phyloP scores from a whole-genome alignment of 75 land plant genomes.

The Pseudotsuga menziesii region DNA sequence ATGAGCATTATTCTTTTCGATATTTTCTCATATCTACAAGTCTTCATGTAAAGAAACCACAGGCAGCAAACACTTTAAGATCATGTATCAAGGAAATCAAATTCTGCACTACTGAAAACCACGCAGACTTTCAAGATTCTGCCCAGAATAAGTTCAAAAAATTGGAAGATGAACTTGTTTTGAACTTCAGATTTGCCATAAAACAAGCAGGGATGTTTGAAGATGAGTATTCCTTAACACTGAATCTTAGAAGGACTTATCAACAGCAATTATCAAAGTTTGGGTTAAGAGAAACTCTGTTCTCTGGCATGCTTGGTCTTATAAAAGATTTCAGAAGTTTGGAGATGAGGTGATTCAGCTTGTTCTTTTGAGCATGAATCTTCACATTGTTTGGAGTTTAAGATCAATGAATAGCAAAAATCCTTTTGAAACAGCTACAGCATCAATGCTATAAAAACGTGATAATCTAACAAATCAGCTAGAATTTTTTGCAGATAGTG shows the following conservation, averaged over 20 bases:
- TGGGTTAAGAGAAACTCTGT: slow-evolving; percentile 52
- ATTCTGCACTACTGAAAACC: too few species aligned
- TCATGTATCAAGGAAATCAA: too few species aligned
- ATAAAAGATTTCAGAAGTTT: slow-evolving; percentile 51
- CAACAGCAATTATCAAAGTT: slow-evolving; percentile 67
- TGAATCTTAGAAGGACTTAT: slow-evolving; percentile 79
- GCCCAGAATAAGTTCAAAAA: too few species aligned
- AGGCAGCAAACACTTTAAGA: too few species aligned
- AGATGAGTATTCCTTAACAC: slow-evolving; percentile 90
- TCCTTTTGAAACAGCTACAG: slow-evolving; percentile 45
- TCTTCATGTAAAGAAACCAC: too few species aligned
- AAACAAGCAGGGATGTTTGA: slow-evolving; percentile 36
- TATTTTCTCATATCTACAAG: too few species aligned
- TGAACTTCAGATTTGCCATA: slow-evolving; percentile 11
- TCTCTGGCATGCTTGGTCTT: slow-evolving; percentile 41
- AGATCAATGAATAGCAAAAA: slow-evolving; percentile 51
- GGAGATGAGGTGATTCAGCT: slow-evolving; percentile 84
- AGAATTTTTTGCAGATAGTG: slow-evolving; percentile 28
- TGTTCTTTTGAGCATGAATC: slow-evolving; percentile 71
- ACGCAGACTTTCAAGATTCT: too few species aligned
- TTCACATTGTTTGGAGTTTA: slow-evolving; percentile 70
- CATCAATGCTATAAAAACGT: slow-evolving; percentile 51
- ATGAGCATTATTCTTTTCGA: too few species aligned
- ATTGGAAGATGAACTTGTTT: slow-evolving; percentile 5
- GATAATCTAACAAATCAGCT: slow-evolving; percentile 50